Conservation (phyloP, 2,329 filamentous ascomycete genomes). For the Aphanoascus verrucosus region DNA sequence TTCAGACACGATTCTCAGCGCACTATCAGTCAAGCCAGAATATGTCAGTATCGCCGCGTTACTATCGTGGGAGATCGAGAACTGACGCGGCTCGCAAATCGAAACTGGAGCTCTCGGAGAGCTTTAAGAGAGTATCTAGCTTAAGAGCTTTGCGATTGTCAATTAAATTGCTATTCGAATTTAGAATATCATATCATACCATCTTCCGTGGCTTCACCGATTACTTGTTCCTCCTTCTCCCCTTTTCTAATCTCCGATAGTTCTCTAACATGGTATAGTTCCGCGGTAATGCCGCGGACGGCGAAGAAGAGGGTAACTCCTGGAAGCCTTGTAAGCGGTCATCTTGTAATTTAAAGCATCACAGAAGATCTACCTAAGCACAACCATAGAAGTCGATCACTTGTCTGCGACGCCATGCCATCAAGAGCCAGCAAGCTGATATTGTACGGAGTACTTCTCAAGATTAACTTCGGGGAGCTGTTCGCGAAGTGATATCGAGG, state of each 20-base stretch:
- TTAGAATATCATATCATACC: conserved; percentile 24
- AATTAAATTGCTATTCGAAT: conserved; percentile 13
- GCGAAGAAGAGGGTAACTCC: conserved; percentile 40
- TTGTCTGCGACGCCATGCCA: conserved; percentile 28
- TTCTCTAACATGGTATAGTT: conserved; percentile 31
- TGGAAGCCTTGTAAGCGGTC: conserved; percentile 17
- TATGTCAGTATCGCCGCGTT: not conserved
- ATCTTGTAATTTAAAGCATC: not conserved
- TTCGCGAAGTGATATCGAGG: not conserved
- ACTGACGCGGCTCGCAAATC: conserved; percentile 58
- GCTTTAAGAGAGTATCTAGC: conserved; percentile 53
- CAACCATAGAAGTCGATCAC: conserved; percentile 31
- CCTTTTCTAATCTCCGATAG: conserved; percentile 52
- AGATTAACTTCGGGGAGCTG: conserved; percentile 13
- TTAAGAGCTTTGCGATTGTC: conserved; percentile 43
- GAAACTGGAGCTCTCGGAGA: conserved; percentile 60
- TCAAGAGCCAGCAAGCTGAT: not conserved
- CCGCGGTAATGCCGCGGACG: conserved; percentile 48
- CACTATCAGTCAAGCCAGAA: conserved; percentile 12
- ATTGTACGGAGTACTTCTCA: too few relatives aligned
- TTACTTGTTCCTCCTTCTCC: conserved; percentile 59
- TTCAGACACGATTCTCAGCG: conserved; percentile 39
- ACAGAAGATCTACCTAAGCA: conserved; percentile 25
- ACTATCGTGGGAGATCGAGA: conserved; percentile 36
- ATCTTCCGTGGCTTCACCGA: conserved; percentile 65